These are phyloP conservation scores for Beta corolliflora DNA, from an alignment of 179 eudicot species.

Conservation along the genomic window DNA sequence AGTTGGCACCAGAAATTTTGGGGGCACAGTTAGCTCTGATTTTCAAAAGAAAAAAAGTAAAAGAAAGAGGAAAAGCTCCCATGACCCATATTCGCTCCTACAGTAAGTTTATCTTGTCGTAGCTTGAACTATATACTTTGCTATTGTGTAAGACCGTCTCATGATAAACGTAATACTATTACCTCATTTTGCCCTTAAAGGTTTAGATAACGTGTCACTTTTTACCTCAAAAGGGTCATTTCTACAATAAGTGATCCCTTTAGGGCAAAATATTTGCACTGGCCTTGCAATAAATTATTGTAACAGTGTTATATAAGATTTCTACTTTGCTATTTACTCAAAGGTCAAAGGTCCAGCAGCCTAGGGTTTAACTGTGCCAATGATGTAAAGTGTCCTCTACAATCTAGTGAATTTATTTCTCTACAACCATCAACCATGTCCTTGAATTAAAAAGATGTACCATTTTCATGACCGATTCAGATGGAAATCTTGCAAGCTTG, in stretches of 20 bases:
- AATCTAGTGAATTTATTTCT: too few species aligned
- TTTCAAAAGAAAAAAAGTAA: too few species aligned
- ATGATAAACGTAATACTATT: too few species aligned
- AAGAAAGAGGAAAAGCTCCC: background rate
- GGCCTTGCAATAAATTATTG: too few species aligned
- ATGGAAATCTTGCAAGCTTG: background rate
- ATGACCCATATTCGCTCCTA: background rate
- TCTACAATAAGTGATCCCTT: too few species aligned
- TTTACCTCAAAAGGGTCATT: too few species aligned
- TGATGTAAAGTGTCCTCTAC: too few species aligned
- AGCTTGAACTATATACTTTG: background rate
- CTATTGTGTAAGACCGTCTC: too few species aligned
- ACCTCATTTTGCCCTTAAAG: too few species aligned
- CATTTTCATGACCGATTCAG: background rate
- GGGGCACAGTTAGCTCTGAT: background rate
- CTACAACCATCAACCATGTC: background rate
- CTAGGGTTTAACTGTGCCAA: background rate
- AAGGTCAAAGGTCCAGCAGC: background rate
- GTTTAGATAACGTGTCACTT: too few species aligned
- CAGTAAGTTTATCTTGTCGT: background rate
- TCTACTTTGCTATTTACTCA: background rate
- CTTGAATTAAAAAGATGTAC: background rate
- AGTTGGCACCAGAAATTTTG: background rate
- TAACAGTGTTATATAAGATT: too few species aligned
- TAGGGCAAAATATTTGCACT: too few species aligned